A percentile compares a stretch with the other conserved stretches of the same genome.
These are phyloP conservation scores for Ustilago loliicola DNA, from an alignment of 1,284 basidiomycete genomes.

Conservation along the genomic window DNA sequence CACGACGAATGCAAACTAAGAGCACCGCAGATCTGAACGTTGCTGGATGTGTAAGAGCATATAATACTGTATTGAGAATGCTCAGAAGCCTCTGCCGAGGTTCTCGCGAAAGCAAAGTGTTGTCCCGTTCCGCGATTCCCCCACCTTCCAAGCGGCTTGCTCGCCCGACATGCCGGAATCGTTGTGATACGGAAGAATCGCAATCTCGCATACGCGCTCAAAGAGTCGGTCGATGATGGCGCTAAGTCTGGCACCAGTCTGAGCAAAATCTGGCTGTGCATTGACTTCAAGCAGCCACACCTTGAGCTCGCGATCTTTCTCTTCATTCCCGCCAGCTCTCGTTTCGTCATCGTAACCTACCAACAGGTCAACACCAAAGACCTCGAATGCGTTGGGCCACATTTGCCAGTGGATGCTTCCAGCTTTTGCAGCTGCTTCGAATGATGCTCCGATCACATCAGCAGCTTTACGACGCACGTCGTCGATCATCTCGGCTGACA, in stretches of 20 bases:
- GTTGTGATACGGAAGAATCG: constrained; percentile 54
- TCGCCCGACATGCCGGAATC: not conserved
- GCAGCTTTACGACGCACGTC: constrained; percentile 39
- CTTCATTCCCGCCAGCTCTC: too few relatives aligned
- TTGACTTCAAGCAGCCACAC: constrained; percentile 91
- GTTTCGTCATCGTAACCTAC: constrained; percentile 73
- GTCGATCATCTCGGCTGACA: constrained; percentile 72
- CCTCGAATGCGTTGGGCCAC: constrained; percentile 89
- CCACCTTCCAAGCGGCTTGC: constrained; percentile 42
- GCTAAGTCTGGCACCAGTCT: constrained; percentile 85
- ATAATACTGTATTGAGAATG: not conserved
- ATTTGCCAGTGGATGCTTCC: constrained; percentile 89
- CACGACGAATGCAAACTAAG: too few relatives aligned
- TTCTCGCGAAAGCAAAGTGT: constrained; percentile 60
- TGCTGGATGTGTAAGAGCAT: too few relatives aligned
- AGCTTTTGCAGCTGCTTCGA: constrained; percentile 84
- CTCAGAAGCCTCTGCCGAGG: constrained; percentile 46
- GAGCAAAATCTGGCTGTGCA: constrained; percentile 94
- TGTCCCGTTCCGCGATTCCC: constrained; percentile 46
- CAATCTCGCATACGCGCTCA: constrained; percentile 61
- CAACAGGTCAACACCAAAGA: constrained; percentile 92
- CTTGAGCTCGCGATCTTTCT: constrained; percentile 71
- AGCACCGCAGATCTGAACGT: too few relatives aligned
- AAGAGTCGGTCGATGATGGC: constrained; percentile 87
- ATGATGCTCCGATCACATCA: constrained; percentile 79